Conservation (phyloP, 257 asterid species). For the Lavandula angustifolia region DNA sequence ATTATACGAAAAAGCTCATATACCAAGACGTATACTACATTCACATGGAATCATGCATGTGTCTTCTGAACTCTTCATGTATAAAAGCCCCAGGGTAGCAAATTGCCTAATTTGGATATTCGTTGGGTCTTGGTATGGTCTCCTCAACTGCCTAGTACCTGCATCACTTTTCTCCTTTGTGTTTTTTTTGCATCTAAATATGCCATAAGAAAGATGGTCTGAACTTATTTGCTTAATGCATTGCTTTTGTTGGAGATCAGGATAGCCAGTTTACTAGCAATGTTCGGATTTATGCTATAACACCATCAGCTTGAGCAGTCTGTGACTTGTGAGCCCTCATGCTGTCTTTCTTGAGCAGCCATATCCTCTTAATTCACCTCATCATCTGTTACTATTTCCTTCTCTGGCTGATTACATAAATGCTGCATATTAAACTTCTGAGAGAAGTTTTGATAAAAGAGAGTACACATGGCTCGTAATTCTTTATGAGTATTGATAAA, state of each 20-base stretch:
- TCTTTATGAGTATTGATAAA: slow-evolving; percentile 3
- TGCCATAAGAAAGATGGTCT: not conserved
- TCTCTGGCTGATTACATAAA: not conserved
- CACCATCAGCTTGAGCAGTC: slow-evolving; percentile 1
- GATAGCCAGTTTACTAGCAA: not conserved
- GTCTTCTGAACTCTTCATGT: slow-evolving; percentile 13
- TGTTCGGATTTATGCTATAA: no score
- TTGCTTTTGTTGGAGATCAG: not conserved
- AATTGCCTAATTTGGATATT: not conserved
- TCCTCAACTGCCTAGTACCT: no score
- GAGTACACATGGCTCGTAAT: not conserved
- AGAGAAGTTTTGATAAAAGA: not conserved
- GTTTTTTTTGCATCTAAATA: not conserved
- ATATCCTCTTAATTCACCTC: not conserved
- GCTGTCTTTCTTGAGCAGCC: not conserved
- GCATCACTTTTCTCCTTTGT: not conserved
- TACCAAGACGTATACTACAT: not conserved
- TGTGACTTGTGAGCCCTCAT: not conserved
- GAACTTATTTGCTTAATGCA: not conserved
- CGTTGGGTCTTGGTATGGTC: not conserved
- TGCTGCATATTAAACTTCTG: slow-evolving; percentile 7
- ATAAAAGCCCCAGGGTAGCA: not conserved
- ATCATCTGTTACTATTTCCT: not conserved
- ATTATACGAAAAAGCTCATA: no score
- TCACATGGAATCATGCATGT: not conserved